A percentile compares a stretch with the other conserved stretches of the same genome.
These are phyloP conservation scores for Xylaria flabelliformis DNA, from an alignment of 495 filamentous ascomycete genomes.

Conservation along the genomic window DNA sequence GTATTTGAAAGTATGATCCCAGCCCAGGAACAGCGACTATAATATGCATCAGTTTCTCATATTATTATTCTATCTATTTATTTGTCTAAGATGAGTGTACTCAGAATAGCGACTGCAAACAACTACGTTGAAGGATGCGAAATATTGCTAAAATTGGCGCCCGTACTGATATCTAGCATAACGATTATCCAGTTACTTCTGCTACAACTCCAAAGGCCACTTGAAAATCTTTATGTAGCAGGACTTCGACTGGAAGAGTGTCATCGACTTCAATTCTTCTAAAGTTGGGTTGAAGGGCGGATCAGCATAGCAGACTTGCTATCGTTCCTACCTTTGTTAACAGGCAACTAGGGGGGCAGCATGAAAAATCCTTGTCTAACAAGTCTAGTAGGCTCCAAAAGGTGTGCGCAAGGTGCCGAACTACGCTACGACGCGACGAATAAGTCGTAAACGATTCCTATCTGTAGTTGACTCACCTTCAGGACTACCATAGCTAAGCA, in stretches of 20 bases:
- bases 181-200: not conserved
- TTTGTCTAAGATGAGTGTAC: not conserved
- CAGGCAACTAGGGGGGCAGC: too few species aligned
- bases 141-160: not conserved
- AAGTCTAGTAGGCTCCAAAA: not conserved
- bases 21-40: not conserved
- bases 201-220: not conserved
- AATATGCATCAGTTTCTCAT: not conserved
- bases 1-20: not conserved
- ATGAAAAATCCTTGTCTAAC: too few species aligned
- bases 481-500: slow-evolving; percentile 31
- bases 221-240: not conserved
- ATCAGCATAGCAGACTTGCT: too few species aligned
- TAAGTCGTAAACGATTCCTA: not conserved
- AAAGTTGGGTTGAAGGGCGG: not conserved
- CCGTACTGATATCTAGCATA: too few species aligned
- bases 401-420: not conserved
- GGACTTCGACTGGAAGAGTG: not conserved
- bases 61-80: not conserved
- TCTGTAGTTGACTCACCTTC: not conserved
- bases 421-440: not conserved
- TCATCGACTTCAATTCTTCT: not conserved
- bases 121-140: not conserved
- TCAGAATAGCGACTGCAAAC: too few species aligned
- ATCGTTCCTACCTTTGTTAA: not conserved